Conservation (phyloP, 176 grass and related monocot genomes). For the Alopecurus myosuroides region DNA sequence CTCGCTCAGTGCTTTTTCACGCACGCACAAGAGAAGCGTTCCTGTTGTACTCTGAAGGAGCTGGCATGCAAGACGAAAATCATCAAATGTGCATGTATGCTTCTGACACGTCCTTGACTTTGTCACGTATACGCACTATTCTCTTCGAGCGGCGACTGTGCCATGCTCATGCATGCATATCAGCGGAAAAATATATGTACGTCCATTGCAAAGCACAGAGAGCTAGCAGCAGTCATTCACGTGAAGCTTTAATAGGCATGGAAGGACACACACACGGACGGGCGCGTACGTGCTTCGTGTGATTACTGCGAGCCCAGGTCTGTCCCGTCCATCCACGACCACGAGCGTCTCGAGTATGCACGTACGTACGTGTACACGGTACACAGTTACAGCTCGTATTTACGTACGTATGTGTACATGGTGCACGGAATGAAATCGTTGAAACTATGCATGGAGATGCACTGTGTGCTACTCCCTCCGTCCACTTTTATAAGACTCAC, state of each 20-base stretch:
- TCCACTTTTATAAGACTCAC: too few species aligned
- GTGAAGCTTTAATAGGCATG: slow-evolving; percentile 7
- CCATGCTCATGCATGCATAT: background rate
- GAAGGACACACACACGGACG: background rate
- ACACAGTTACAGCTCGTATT: too few species aligned
- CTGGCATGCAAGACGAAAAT: background rate
- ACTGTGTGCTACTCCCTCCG: too few species aligned
- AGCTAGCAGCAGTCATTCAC: background rate
- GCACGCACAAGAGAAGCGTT: too few species aligned
- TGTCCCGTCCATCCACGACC: background rate
- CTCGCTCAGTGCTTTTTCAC: too few species aligned
- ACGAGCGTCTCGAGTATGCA: background rate
- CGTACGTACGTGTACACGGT: background rate
- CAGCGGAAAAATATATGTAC: background rate
- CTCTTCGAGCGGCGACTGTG: background rate
- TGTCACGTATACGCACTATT: background rate
- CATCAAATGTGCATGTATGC: background rate
- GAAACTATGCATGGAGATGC: too few species aligned
- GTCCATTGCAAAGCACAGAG: background rate
- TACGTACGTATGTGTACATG: too few species aligned
- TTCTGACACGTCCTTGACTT: background rate
- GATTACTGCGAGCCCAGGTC: background rate
- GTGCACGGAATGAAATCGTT: too few species aligned
- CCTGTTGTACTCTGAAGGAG: too few species aligned
- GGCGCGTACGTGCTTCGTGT: background rate